A percentile compares a stretch with the other conserved stretches of the same genome.
Conservation (phyloP, 495 filamentous ascomycete species). For the Penicillium riverlandense region DNA sequence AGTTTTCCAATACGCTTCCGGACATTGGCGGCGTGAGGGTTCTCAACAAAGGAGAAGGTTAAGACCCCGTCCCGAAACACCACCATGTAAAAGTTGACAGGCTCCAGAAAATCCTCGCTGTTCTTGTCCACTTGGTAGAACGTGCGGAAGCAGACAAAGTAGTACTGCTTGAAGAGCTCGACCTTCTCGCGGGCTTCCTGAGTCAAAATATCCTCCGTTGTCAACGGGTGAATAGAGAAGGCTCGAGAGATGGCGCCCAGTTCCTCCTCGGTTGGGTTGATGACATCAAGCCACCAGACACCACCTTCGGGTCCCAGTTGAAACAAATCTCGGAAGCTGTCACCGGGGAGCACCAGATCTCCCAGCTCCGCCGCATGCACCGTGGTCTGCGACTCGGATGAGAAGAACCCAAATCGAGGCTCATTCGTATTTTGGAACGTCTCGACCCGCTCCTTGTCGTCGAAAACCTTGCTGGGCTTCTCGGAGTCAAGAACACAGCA, state of each 20-base stretch:
- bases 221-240: constrained; percentile 89
- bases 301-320: constrained; percentile 65
- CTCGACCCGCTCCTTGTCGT: constrained; percentile 27
- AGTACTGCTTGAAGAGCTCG: constrained; percentile 93
- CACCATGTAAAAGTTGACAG: constrained; percentile 91
- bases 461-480: constrained; percentile 12
- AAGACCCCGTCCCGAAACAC: constrained; percentile 94
- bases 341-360: constrained; percentile 78
- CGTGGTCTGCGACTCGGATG: constrained; percentile 82
- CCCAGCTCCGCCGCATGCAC: constrained; percentile 85
- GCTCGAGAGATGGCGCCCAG: constrained; percentile 81
- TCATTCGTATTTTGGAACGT: constrained; percentile 42
- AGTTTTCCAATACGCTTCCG: constrained; percentile 86
- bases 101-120: constrained; percentile 73
- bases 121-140: constrained; percentile 77
- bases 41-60: constrained; percentile 84
- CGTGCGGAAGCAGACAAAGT: constrained; percentile 94
- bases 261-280: constrained; percentile 84
- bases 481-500: constrained; percentile 13
- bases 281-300: constrained; percentile 94
- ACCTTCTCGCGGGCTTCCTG: constrained; percentile 97
- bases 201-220: constrained; percentile 86
- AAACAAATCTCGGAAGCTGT: constrained; percentile 84
- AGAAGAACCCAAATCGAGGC: constrained; percentile 90
- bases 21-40: constrained; percentile 78